Evolutionary conservation across 441 rosid species (phyloP).

Genomic region (Populus hybrid): DNA sequence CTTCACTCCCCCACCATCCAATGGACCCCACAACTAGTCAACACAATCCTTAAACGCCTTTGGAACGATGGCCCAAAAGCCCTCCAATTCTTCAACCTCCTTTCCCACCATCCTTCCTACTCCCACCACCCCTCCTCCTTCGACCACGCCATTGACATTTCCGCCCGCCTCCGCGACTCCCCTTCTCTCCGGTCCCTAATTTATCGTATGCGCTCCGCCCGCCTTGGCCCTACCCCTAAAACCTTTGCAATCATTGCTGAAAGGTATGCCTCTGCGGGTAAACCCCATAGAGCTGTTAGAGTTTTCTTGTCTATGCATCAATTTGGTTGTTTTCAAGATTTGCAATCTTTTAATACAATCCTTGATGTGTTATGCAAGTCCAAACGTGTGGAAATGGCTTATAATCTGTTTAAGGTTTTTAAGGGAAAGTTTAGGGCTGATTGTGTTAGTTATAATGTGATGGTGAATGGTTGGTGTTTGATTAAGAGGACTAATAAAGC

Average conservation of each 20-base stretch:
- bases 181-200: slow-evolving; percentile 48
- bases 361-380: slow-evolving; percentile 81
- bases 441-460: slow-evolving; percentile 63
- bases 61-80: slow-evolving; percentile 94
- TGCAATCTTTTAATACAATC: slow-evolving; percentile 70
- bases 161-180: slow-evolving; percentile 70
- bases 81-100: slow-evolving; percentile 64
- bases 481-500: slow-evolving; percentile 74
- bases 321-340: slow-evolving; percentile 69
- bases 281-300: slow-evolving; percentile 66
- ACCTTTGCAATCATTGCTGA: slow-evolving; percentile 74
- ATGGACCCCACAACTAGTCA: slow-evolving; percentile 69
- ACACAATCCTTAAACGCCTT: slow-evolving; percentile 60
- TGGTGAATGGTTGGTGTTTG: slow-evolving; percentile 92
- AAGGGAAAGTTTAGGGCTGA: slow-evolving; percentile 67
- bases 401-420: slow-evolving; percentile 56
- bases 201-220: slow-evolving; percentile 68
- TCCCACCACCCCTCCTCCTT: slow-evolving; percentile 65
- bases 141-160: slow-evolving; percentile 82
- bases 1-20: slow-evolving; percentile 44
- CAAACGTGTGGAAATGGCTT: slow-evolving; percentile 71
- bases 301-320: slow-evolving; percentile 79
- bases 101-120: slow-evolving; percentile 50
- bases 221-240: slow-evolving; percentile 63
- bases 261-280: slow-evolving; percentile 66